Conservation (phyloP, 2,329 filamentous ascomycete genomes). For the Geosmithia morbida region DNA sequence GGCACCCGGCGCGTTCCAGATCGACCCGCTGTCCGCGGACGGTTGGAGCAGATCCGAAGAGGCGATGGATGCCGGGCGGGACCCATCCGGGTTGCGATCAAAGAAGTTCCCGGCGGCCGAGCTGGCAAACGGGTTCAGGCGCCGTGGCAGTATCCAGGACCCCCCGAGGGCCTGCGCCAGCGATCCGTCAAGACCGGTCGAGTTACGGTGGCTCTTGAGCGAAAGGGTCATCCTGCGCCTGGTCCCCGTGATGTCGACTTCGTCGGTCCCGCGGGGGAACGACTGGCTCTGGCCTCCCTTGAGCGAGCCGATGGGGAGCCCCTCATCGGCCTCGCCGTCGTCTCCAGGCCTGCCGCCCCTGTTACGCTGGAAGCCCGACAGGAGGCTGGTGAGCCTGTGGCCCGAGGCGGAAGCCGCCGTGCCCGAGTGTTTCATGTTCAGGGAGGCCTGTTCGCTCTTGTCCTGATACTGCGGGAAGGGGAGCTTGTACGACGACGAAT, state of each 20-base stretch:
- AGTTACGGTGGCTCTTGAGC: constrained; percentile 42
- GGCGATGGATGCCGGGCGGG: constrained; percentile 54
- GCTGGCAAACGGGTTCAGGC: constrained; percentile 33
- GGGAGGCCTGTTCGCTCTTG: constrained; percentile 25
- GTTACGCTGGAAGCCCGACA: constrained; percentile 48
- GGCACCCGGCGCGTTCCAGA: constrained; percentile 48
- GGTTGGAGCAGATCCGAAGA: constrained; percentile 61
- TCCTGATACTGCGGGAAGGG: constrained; percentile 37
- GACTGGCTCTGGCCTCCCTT: constrained; percentile 65
- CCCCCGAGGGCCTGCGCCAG: constrained; percentile 5
- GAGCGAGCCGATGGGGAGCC: constrained; percentile 52
- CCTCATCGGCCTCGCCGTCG: constrained; percentile 13
- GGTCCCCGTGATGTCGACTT: constrained; percentile 33
- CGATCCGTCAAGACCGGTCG: constrained; percentile 27
- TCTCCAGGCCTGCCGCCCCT: constrained; percentile 42
- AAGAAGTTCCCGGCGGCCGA: constrained; percentile 32
- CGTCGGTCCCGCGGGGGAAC: constrained; percentile 49
- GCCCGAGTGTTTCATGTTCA: constrained; percentile 24
- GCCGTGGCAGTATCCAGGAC: constrained; percentile 12
- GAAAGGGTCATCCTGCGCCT: constrained; percentile 45
- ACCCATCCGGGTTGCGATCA: constrained; percentile 42
- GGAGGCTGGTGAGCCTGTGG: constrained; percentile 30
- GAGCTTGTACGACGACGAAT: constrained; percentile 43
- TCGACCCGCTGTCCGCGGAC: constrained; percentile 64
- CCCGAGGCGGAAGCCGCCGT: constrained; percentile 13